A percentile compares a stretch with the other conserved stretches of the same genome.
Evolutionary conservation across 345 rosid species (phyloP).

Genomic region (Arabis alpina): DNA sequence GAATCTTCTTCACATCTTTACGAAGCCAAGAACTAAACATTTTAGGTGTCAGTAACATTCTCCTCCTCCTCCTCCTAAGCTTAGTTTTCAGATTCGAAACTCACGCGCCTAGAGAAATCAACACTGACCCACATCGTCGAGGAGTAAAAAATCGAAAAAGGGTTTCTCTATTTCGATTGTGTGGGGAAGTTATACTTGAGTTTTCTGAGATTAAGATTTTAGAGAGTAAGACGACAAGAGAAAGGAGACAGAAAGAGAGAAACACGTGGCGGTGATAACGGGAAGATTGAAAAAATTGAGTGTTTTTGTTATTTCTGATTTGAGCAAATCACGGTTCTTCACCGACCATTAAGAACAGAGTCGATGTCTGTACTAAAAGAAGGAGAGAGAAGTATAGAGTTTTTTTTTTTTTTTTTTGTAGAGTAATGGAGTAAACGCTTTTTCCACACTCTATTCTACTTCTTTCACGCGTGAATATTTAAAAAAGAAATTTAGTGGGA

Average conservation of each 20-base stretch:
- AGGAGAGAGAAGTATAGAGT: neutral
- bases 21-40: conserved; percentile 49
- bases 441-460: neutral
- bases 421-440: conserved; percentile 26
- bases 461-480: conserved; percentile 24
- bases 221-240: conserved; percentile 6
- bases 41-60: conserved; percentile 43
- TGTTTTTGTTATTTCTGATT: neutral
- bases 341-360: conserved; percentile 35
- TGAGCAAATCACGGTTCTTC: conserved; percentile 45
- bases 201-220: neutral
- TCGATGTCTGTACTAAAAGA: neutral
- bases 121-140: conserved; percentile 14
- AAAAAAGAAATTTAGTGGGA: neutral
- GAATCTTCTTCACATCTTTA: conserved; percentile 77
- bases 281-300: conserved; percentile 18
- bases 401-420: too few relatives aligned
- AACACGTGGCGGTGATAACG: conserved; percentile 45
- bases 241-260: conserved; percentile 17
- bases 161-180: neutral
- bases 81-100: conserved; percentile 21
- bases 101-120: conserved; percentile 13
- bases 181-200: too few relatives aligned
- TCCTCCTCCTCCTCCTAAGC: neutral
- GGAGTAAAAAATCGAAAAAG: neutral